Conservation (phyloP, 2,329 filamentous ascomycete species). For the Dactylella cylindrospora region DNA sequence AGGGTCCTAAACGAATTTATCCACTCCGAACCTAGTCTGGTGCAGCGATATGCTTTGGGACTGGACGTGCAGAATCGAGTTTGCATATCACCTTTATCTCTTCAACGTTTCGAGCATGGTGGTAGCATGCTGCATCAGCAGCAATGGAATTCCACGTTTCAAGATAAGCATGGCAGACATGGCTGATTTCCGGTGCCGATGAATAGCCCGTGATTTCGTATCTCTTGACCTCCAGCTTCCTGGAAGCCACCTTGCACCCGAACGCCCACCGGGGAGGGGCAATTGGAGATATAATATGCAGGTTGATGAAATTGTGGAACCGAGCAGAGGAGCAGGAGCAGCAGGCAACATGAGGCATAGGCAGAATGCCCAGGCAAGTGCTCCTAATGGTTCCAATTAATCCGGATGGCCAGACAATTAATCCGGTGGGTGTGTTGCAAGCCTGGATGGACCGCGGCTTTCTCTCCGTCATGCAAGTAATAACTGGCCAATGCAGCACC, state of each 20-base stretch:
- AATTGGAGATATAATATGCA: too few relatives aligned
- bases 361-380: conserved; percentile 39
- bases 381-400: conserved; percentile 42
- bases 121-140: conserved; percentile 32
- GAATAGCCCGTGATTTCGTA: conserved; percentile 15
- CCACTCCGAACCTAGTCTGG: too few relatives aligned
- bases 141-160: conserved; percentile 40
- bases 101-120: conserved; percentile 4
- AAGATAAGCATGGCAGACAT: conserved; percentile 30
- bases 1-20: conserved; percentile 37
- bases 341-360: too few relatives aligned
- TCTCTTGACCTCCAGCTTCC: conserved; percentile 9
- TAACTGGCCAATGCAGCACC: too few relatives aligned
- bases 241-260: too few relatives aligned
- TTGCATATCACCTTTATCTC: conserved; percentile 30
- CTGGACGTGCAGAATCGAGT: conserved; percentile 10
- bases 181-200: conserved; percentile 8
- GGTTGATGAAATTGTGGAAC: conserved; percentile 37
- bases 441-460: conserved; percentile 18
- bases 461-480: too few relatives aligned
- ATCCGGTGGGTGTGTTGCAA: conserved; percentile 44
- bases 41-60: too few relatives aligned
- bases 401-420: conserved; percentile 31
- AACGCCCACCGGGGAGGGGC: too few relatives aligned
- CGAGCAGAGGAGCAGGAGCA: conserved; percentile 22